Base-by-base conservation (phyloP, 176 grass and related monocot species). In the Hordeum marinum region DNA sequence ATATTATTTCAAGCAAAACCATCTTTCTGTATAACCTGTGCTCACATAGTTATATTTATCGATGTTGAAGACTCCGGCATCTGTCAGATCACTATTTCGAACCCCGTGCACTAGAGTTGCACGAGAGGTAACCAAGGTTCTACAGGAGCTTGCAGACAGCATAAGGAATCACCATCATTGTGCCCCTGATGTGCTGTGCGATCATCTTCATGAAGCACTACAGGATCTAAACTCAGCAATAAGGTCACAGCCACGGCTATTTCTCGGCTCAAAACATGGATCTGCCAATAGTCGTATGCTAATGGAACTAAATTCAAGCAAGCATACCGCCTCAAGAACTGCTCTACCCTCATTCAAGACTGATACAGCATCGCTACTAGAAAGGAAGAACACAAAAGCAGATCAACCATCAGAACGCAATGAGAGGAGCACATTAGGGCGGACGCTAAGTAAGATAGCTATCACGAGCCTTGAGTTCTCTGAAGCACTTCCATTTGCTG, bases 381-480 rank as follows among this genome's bases (percentile, higher is more conserved):
- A 92, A 57, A 88, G 80, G 80, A 85, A 40, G 67, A 87, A 25
- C 48, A 77, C 83, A n/a, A 85, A 34, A 32, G 10, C 23, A 68
- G 77, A 84, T 9, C 72, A 84, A 23, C 31, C 90, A 64, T 48
- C 27, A 27, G 87, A 90, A 55, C 37, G 54, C 3, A 52, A 4
- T 24, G 88, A 95, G 76, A 81, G 73, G 31, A 63, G 57, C 66
- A 73, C 68, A 10, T 66, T 94, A 61, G 85, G 91, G 68, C 91
- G 85, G 41, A 98, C 93, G 24, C 85, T 95, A 26, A 98, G 96
- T 74, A 98, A 92, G 90, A 94, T 94, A 62, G 93, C 82, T 40
- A 72, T 91, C 21, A 92, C 85, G 9, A 97, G 92, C 83, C 91
- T 95, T 2, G 96, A 95, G 81, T 95, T 98, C 57, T 98, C 93